Base-by-base conservation (phyloP, 495 filamentous ascomycete genomes). In the Hyaloscypha hepaticicola region DNA sequence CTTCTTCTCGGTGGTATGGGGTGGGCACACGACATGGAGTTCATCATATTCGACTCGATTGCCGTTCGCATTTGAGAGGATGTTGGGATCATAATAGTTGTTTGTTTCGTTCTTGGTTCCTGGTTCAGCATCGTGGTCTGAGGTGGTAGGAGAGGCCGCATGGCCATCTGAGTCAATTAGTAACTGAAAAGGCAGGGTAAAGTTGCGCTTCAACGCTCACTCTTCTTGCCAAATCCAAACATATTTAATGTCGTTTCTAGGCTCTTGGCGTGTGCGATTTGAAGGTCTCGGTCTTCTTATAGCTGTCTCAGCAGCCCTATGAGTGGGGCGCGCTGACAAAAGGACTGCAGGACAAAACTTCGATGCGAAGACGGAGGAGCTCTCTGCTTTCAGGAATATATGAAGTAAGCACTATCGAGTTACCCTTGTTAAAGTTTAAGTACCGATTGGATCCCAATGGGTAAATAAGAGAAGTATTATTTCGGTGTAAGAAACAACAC, bases 1-100 rank as follows among this genome's bases (percentile, higher is more conserved):
- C 68, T 79, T 85, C 66, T 83, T 81, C 78, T 94, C 90, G 12
- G 88, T 90, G 34, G 89, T 92, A 61, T 87, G 82, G 24, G 84
- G 70, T 24, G 87, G 85, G 65, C 77, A 81, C 57, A 61, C 70
- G 27, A 82, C 73, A 45, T 77, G 63, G 45, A 77, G 68, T 24
- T 79, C 79, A 63, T 79, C 77, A 60, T 77, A 76, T 60, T 75
- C 69, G 34, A 31, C 48, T n/a, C 6, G 5, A 0, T 28, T 22
- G 21, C 27, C 56, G 28, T 53, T 60, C 26, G 57, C 41, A 9
- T n/a, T 58, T 0, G 61, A 53, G 21, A 72, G 7, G 55, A 74
- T 68, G 19, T 41, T 41, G 1, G 75, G 73, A 58, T 75, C 69
- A 57, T 75, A 74, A 14, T 12, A 41, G 63, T 69, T 69, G 28